A percentile compares a stretch with the other conserved stretches of the same genome.
Conservation (phyloP, 2,329 filamentous ascomycete genomes). For the Aspergillus terreus region DNA sequence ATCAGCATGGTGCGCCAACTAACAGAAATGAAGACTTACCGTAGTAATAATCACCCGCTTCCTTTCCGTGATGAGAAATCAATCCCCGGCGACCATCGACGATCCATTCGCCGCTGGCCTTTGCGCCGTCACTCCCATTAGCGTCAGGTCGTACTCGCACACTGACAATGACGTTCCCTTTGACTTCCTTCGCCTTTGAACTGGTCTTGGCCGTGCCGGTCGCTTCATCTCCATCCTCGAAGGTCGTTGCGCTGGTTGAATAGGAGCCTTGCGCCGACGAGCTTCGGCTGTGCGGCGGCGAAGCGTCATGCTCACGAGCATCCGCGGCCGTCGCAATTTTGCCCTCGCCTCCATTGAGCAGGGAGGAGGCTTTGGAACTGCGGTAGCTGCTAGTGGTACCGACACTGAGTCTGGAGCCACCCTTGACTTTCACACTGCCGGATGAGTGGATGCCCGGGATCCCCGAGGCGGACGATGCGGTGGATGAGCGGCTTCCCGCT, state of each 20-base stretch:
- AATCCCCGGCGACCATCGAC: conserved; percentile 80
- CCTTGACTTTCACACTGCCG: conserved; percentile 47
- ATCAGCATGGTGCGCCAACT: background rate
- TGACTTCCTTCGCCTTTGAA: conserved; percentile 61
- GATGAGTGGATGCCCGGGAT: conserved; percentile 28
- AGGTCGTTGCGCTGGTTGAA: conserved; percentile 82
- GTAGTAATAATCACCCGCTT: conserved; percentile 89
- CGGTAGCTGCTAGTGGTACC: conserved; percentile 50
- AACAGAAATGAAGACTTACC: conserved; percentile 52
- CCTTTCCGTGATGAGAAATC: conserved; percentile 79
- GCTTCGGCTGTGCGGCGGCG: conserved; percentile 81
- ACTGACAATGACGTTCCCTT: conserved; percentile 94
- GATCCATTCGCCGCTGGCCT: conserved; percentile 80
- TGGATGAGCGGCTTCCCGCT: conserved; percentile 60
- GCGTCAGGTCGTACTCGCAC: conserved; percentile 87
- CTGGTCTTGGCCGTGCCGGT: conserved; percentile 27
- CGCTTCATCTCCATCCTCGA: conserved; percentile 70
- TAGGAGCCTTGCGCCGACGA: conserved; percentile 92
- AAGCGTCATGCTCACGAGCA: conserved; percentile 70
- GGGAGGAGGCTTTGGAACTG: conserved; percentile 60
- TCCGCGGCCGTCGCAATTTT: conserved; percentile 65
- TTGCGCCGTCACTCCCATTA: conserved; percentile 55
- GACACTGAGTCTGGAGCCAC: conserved; percentile 55
- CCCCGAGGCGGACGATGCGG: conserved; percentile 47
- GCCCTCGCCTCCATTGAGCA: conserved; percentile 75